phyloP scores from a whole-genome alignment of 2,329 filamentous ascomycete species.

The Fusarium nematophilum region DNA sequence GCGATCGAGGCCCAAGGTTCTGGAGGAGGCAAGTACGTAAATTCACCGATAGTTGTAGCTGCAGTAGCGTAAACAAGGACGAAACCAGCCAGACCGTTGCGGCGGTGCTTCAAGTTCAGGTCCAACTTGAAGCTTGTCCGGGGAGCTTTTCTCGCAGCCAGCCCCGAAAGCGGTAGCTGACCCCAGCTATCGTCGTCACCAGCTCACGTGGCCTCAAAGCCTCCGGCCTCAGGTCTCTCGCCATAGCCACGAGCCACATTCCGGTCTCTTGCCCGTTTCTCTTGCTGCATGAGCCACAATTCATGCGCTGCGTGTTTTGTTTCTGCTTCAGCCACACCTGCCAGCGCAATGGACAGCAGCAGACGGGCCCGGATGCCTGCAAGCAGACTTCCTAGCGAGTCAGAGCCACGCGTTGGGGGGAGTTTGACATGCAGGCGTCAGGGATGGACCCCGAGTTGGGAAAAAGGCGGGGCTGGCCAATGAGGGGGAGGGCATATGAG shows the following conservation, averaged over 20 bases:
- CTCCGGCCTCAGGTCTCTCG: no score
- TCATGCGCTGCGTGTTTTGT: no score
- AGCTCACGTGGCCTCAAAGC: constrained; percentile 27
- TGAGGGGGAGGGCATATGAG: neutral
- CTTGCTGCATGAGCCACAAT: constrained; percentile 26
- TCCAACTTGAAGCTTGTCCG: neutral
- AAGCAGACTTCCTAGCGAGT: constrained; percentile 23
- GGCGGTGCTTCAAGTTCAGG: neutral
- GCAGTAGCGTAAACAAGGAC: constrained; percentile 8
- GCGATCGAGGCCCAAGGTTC: neutral
- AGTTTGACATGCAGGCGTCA: constrained; percentile 39
- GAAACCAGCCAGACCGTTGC: constrained; percentile 27
- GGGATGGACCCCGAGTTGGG: constrained; percentile 23
- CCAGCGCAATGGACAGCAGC: no score
- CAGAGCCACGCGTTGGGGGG: constrained; percentile 30
- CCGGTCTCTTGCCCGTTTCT: constrained; percentile 2
- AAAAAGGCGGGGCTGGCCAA: constrained; percentile 34
- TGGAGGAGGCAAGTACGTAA: no score
- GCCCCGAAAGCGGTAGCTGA: constrained; percentile 17
- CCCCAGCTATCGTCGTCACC: neutral
- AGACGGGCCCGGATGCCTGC: constrained; percentile 5
- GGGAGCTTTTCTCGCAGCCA: neutral
- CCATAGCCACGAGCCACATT: constrained; percentile 26
- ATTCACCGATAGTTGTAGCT: no score
- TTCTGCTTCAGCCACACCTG: constrained; percentile 25